Base-by-base conservation (phyloP, 495 filamentous ascomycete species). In the Apiosordaria backusii region DNA sequence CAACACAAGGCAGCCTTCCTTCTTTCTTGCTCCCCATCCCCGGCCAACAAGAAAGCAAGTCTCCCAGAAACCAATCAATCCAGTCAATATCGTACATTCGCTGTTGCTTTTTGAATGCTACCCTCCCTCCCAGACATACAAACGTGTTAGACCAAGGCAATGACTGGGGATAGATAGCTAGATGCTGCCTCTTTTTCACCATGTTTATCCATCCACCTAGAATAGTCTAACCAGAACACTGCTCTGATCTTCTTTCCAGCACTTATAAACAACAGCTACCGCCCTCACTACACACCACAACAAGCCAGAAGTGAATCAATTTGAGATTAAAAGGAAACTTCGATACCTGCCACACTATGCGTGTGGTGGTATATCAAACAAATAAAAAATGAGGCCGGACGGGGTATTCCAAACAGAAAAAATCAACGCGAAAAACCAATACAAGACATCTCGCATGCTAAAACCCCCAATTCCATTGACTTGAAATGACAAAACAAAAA, bases 401-500 rank as follows among this genome's bases (percentile, higher is more conserved):
- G 26, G 29, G 54, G 57, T 65, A 59, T 65, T 29, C 19, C 55
- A 52, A 52, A 60, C 15, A 3, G 22, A 60, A 50, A 29, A 45
- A 45, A 45, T 45, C 35, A 45, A 45, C 35, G 35, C 35, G 16
- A 13, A 45, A 15, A 9, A 45, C 1, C 5, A 45, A 45, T 13
- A 45, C 5, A 45, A 45, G 5, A 45, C 35, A 2, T 7, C 13
- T 13, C 35, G 35, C 35, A 45, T 45, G 35, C 35, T 45, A 45
- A 45, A 45, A 45, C 35, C 13, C 35, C 35, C 35, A 7, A 29
- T 29, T 29, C n/a, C 23, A 64, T 60, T 9, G 52, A n/a, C 61
- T 26, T n/a, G 26, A 27, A 65, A 18, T n/a, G 27, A 50, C 19
- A 59, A 59, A 65, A 40, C 21, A 65, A 27, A 35, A 60, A 40